Conservation (phyloP, 768 basidiomycete species). For the Boletus rubroflammeus region DNA sequence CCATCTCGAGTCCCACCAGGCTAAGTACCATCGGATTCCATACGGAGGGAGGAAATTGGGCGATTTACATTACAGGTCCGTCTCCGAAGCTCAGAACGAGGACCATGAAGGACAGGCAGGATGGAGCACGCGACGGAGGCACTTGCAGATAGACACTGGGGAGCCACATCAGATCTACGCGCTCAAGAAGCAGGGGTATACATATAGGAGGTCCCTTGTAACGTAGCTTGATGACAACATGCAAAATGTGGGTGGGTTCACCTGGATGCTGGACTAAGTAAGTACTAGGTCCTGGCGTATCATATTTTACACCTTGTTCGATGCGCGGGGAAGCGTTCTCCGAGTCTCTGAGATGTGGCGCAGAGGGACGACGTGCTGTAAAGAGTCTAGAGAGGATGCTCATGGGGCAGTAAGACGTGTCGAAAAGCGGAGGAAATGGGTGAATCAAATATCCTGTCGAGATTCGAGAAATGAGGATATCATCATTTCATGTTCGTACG, state of each 20-base stretch:
- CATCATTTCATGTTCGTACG: neutral
- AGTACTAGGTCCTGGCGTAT: too few species aligned
- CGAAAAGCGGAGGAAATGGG: neutral
- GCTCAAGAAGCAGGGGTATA: neutral
- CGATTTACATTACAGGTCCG: neutral
- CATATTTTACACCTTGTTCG: too few species aligned
- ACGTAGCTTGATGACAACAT: too few species aligned
- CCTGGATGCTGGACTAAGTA: too few species aligned
- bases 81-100: neutral
- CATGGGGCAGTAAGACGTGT: neutral
- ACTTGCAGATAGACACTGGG: neutral
- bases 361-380: too few species aligned
- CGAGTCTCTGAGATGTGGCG: too few species aligned
- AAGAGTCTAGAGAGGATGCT: neutral
- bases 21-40: neutral
- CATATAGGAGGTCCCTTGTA: too few species aligned
- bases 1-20: neutral
- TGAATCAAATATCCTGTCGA: too few species aligned
- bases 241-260: too few species aligned
- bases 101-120: neutral
- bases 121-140: neutral
- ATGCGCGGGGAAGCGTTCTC: too few species aligned
- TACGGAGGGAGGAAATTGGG: neutral
- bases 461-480: neutral
- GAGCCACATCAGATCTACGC: neutral